A percentile compares a stretch with the other conserved stretches of the same genome.
phyloP scores from a whole-genome alignment of 352 stramenopile genomes.

The Achlya hypogyna region DNA sequence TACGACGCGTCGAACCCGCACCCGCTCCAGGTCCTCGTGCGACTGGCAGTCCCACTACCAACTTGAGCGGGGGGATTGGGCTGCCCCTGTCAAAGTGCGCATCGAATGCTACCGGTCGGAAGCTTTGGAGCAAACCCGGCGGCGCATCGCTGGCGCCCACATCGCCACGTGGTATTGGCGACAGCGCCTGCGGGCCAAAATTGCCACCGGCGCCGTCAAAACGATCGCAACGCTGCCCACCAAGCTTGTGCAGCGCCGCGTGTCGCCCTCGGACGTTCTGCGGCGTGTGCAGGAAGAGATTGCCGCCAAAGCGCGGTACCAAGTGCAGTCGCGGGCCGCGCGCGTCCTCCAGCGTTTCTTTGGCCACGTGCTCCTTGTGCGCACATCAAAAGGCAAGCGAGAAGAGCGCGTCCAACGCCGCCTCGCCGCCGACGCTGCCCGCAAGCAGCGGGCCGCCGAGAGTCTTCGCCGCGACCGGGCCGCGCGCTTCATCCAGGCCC shows the following conservation, averaged over 20 bases:
- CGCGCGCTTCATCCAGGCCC: neutral
- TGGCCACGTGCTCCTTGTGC: neutral
- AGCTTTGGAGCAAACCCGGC: neutral
- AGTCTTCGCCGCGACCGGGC: neutral
- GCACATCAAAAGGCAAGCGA: neutral
- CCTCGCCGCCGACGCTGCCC: neutral
- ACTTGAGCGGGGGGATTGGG: constrained; percentile 11
- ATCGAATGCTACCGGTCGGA: neutral
- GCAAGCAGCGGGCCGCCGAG: neutral
- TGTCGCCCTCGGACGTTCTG: neutral
- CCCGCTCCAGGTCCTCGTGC: neutral
- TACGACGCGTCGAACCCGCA: neutral
- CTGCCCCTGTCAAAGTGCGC: neutral
- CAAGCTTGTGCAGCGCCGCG: neutral
- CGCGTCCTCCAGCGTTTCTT: constrained; percentile 17
- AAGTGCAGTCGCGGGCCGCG: neutral
- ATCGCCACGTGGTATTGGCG: constrained; percentile 7
- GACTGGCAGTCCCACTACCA: constrained; percentile 2
- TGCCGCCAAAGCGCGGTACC: neutral
- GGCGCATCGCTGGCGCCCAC: neutral
- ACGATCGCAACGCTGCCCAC: neutral
- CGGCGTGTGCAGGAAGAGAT: constrained; percentile 2
- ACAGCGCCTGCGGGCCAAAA: neutral
- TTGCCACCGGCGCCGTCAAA: neutral
- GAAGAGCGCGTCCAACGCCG: neutral